phyloP scores from a whole-genome alignment of 768 basidiomycete species.

The Kwoniella newhampshirensis region DNA sequence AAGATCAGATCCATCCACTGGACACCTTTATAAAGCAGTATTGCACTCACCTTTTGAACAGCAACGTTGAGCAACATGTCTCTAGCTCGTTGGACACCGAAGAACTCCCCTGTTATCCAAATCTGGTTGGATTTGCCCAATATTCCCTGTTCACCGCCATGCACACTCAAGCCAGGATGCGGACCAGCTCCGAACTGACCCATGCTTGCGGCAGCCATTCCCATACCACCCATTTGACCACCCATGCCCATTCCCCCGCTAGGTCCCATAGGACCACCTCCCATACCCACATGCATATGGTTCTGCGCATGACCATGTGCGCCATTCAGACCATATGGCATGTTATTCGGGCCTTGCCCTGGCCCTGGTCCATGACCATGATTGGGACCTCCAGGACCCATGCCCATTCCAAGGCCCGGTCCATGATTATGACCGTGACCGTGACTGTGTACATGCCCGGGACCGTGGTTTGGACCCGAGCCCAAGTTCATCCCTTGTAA shows the following conservation, averaged over 20 bases:
- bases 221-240: constrained; percentile 54
- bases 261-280: constrained; percentile 30
- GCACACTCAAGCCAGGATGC: constrained; percentile 35
- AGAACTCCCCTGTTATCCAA: constrained; percentile 98
- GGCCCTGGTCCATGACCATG: constrained; percentile 14
- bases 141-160: constrained; percentile 47
- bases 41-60: constrained; percentile 69
- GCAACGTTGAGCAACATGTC: constrained; percentile 93
- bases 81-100: constrained; percentile 87
- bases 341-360: constrained; percentile 5
- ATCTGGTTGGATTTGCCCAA: constrained; percentile 70
- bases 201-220: constrained; percentile 48
- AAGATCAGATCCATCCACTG: not conserved
- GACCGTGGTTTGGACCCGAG: constrained; percentile 4
- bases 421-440: no score
- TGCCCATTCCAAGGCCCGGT: constrained; percentile 9
- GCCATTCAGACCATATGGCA: constrained; percentile 9
- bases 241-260: constrained; percentile 13
- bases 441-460: constrained; percentile 9
- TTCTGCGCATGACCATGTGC: constrained; percentile 23
- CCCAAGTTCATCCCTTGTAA: constrained; percentile 29
- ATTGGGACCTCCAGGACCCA: constrained; percentile 4
- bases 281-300: constrained; percentile 37
- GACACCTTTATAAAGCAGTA: not conserved
- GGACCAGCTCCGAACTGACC: constrained; percentile 54